Evolutionary conservation across 345 rosid species (phyloP).

Genomic region (Aethionema arabicum): DNA sequence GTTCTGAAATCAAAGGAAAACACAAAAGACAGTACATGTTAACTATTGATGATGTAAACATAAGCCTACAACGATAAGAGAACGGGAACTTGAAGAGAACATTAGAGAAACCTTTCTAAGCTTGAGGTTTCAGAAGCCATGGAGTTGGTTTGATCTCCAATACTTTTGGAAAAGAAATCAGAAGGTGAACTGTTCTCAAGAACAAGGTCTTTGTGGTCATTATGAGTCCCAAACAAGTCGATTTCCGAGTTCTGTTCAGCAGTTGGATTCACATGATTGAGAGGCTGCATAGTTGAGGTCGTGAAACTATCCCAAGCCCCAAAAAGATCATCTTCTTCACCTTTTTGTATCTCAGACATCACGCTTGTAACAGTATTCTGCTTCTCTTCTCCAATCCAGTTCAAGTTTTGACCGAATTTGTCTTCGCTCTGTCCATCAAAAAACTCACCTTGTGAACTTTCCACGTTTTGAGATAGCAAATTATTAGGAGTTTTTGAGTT

Average conservation of each 20-base stretch:
- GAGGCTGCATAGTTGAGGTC: conserved; percentile 42
- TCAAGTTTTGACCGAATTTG: conserved; percentile 10
- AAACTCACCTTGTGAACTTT: conserved; percentile 23
- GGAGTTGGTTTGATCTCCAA: conserved; percentile 34
- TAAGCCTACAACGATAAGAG: conserved; percentile 4
- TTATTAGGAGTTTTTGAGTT: conserved; percentile 38
- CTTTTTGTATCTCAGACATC: conserved; percentile 34
- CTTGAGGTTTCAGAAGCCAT: conserved; percentile 41
- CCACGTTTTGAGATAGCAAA: conserved; percentile 31
- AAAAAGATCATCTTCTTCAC: conserved; percentile 53
- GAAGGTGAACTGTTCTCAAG: conserved; percentile 40
- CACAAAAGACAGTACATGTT: conserved; percentile 12
- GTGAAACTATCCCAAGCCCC: conserved; percentile 68
- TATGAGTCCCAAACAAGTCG: conserved; percentile 37
- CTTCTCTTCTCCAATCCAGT: conserved; percentile 40
- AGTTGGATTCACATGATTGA: conserved; percentile 29
- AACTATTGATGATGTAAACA: conserved; percentile 4
- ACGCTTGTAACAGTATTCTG: conserved; percentile 36
- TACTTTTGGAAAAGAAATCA: conserved; percentile 43
- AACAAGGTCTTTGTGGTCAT: conserved; percentile 36
- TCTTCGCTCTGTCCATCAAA: conserved; percentile 29
- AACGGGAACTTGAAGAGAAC: not conserved
- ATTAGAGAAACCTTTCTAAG: conserved; percentile 48
- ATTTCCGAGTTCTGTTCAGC: conserved; percentile 37
- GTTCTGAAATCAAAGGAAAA: conserved; percentile 37